These are phyloP conservation scores for Blastobotrys attinorum DNA, from an alignment of 805 yeast species.

Conservation along the genomic window DNA sequence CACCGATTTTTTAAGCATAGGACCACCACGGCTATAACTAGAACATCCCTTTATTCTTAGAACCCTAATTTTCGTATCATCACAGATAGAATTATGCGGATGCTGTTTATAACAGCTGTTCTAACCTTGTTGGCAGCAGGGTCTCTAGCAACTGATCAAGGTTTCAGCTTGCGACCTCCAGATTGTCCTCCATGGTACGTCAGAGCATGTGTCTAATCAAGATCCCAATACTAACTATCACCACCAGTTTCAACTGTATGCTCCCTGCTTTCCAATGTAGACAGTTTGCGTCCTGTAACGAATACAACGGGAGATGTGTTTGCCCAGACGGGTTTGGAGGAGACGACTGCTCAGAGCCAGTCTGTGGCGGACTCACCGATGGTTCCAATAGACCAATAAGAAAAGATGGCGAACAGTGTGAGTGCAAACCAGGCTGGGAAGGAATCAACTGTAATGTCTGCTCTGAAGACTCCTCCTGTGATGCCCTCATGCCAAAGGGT, in stretches of 20 bases:
- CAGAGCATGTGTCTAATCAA: neutral
- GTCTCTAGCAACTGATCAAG: too few species aligned
- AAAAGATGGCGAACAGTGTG: constrained; percentile 48
- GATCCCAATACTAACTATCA: neutral
- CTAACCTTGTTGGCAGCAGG: too few species aligned
- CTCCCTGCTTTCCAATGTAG: constrained; percentile 83
- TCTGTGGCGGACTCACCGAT: constrained; percentile 72
- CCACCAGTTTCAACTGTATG: constrained; percentile 76
- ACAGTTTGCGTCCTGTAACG: constrained; percentile 84
- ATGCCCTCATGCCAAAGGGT: constrained; percentile 80
- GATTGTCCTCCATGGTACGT: constrained; percentile 20
- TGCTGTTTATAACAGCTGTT: too few species aligned
- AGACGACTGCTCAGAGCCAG: constrained; percentile 78
- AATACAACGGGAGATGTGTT: constrained; percentile 83
- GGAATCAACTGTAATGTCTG: constrained; percentile 93
- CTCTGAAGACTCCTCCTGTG: constrained; percentile 63
- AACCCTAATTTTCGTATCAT: too few species aligned
- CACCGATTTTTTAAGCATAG: too few species aligned
- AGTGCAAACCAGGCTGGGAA: constrained; percentile 80
- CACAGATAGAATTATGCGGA: too few species aligned
- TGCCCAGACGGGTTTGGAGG: constrained; percentile 94
- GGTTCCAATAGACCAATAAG: constrained; percentile 59
- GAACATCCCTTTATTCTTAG: too few species aligned
- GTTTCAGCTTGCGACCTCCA: constrained; percentile 13
- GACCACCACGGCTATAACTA: too few species aligned